phyloP scores from a whole-genome alignment of 208 protist genomes.

The Trypanosoma avium region DNA sequence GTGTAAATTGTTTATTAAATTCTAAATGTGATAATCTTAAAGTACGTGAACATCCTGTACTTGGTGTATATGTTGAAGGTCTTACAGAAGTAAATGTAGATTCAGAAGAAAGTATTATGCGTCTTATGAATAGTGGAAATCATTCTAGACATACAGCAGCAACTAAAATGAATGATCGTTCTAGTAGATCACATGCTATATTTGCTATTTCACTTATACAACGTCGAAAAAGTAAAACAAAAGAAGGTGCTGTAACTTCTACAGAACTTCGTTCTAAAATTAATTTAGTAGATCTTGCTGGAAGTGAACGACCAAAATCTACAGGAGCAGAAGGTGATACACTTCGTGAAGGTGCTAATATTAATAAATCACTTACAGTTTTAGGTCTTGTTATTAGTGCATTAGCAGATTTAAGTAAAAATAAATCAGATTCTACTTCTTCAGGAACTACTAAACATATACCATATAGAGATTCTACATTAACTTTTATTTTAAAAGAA shows the following conservation, averaged over 20 bases:
- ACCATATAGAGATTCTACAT: constrained; percentile 84
- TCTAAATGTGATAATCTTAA: constrained; percentile 36
- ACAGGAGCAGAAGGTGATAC: constrained; percentile 80
- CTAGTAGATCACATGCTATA: constrained; percentile 96
- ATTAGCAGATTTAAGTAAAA: constrained; percentile 56
- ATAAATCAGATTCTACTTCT: constrained; percentile 11
- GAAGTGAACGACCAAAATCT: constrained; percentile 83
- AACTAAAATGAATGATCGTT: constrained; percentile 96
- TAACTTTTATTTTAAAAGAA: constrained; percentile 89
- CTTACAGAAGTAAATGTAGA: constrained; percentile 65
- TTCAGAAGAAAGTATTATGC: constrained; percentile 52
- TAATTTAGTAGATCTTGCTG: constrained; percentile 94
- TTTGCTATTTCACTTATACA: constrained; percentile 89
- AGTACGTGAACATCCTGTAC: constrained; percentile 73
- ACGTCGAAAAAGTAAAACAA: constrained; percentile 30
- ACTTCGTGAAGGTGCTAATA: constrained; percentile 81
- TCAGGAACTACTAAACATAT: constrained; percentile 35
- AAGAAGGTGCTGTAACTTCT: constrained; percentile 23
- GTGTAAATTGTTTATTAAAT: constrained; percentile 78
- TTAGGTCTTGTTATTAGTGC: constrained; percentile 92
- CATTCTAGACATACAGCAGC: constrained; percentile 67
- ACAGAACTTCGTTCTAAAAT: constrained; percentile 69
- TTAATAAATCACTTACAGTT: constrained; percentile 90
- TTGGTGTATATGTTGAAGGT: constrained; percentile 82
- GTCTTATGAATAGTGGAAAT: constrained; percentile 76